These are phyloP conservation scores for Psilocybe mexicana DNA, from an alignment of 1,284 basidiomycete species.

Conservation along the genomic window DNA sequence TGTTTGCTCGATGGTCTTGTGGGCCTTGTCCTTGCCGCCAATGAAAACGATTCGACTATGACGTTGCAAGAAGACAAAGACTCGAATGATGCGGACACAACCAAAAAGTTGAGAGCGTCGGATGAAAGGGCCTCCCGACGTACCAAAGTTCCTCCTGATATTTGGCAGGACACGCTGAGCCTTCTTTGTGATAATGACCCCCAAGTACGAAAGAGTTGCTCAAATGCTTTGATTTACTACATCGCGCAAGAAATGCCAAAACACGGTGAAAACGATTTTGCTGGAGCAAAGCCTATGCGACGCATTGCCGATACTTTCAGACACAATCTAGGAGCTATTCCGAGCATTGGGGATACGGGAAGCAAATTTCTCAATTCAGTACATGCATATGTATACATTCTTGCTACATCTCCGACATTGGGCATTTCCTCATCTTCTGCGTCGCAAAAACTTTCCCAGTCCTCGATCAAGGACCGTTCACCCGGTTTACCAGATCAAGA, in stretches of 20 bases:
- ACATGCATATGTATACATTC: conserved; percentile 76
- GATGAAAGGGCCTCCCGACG: conserved; percentile 50
- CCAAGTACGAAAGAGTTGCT: conserved; percentile 76
- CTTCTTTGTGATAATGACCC: conserved; percentile 79
- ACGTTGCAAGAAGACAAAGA: conserved; percentile 28
- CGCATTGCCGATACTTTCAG: conserved; percentile 45
- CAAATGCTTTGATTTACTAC: conserved; percentile 71
- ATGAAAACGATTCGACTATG: conserved; percentile 42
- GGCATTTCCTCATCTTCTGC: conserved; percentile 38
- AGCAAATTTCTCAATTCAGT: conserved; percentile 76
- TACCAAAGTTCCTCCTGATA: conserved; percentile 75
- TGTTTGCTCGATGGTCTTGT: conserved; percentile 72
- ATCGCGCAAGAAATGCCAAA: conserved; percentile 74
- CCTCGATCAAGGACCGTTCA: conserved; percentile 32
- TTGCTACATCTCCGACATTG: conserved; percentile 70
- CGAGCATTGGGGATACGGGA: conserved; percentile 60
- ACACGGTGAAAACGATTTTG: conserved; percentile 47
- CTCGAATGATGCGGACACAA: conserved; percentile 1
- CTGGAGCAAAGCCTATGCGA: conserved; percentile 45
- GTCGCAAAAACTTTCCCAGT: conserved; percentile 43
- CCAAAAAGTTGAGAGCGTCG: conserved; percentile 6
- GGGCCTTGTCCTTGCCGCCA: conserved; percentile 71
- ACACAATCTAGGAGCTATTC: conserved; percentile 49
- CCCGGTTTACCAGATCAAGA: conserved; percentile 30
- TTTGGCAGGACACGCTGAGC: conserved; percentile 88